Evolutionary conservation across 2,329 filamentous ascomycete genomes (phyloP).

Genomic region (Sporothrix luriei): DNA sequence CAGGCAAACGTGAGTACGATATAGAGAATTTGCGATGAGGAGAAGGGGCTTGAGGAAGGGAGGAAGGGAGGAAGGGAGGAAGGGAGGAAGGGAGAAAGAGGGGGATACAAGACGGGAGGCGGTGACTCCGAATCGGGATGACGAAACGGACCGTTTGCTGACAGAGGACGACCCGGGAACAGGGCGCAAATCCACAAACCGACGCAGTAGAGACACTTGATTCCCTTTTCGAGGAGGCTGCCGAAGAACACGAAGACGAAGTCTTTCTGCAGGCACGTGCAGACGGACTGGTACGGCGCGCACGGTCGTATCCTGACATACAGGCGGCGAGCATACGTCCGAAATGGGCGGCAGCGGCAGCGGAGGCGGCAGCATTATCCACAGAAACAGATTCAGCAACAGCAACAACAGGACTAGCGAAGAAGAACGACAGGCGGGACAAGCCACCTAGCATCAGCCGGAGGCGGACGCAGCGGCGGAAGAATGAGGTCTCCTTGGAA

Average conservation of each 20-base stretch:
- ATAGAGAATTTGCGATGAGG: too few relatives aligned
- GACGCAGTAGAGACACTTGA: slow-evolving; percentile 59
- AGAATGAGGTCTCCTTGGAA: slow-evolving; percentile 51
- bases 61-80: not conserved
- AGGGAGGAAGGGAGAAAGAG: not conserved
- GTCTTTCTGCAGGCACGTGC: slow-evolving; percentile 53
- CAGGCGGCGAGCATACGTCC: slow-evolving; percentile 63
- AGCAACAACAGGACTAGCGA: not conserved
- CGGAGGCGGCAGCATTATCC: not conserved
- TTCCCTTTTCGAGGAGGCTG: slow-evolving; percentile 60
- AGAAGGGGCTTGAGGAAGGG: not conserved
- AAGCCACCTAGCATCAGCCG: not conserved
- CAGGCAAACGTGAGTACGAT: slow-evolving; percentile 59
- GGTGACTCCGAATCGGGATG: too few relatives aligned
- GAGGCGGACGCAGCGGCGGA: slow-evolving; percentile 37
- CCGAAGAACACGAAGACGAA: slow-evolving; percentile 48
- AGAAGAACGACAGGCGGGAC: not conserved
- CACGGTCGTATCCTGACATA: slow-evolving; percentile 79
- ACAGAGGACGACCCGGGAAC: slow-evolving; percentile 30
- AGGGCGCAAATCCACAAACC: slow-evolving; percentile 58
- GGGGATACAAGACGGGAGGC: not conserved
- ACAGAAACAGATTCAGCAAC: not conserved
- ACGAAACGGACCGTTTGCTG: not conserved
- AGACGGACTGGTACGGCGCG: slow-evolving; percentile 65
- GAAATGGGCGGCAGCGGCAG: slow-evolving; percentile 49